Base-by-base conservation (phyloP, 179 eudicot species). In the Beta corolliflora region DNA sequence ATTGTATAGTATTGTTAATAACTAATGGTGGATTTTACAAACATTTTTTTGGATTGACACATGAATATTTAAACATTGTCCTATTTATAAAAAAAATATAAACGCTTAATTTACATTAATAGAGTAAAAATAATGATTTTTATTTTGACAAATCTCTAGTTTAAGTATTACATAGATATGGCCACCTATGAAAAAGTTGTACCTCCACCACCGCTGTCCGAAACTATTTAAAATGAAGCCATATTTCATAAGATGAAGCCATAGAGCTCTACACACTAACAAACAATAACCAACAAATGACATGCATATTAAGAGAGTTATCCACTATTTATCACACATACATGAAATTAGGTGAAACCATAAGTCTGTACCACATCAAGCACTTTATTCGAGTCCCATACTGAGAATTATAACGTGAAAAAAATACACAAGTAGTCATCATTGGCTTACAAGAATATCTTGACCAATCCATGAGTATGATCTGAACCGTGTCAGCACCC, bases 381-480 rank as follows among this genome's bases (percentile, higher is more conserved):
- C 73, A 69, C 11, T 65, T 65, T 10, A 25, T 48, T 50, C 44
- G 2, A 6, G 36, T 53, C 54, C 45, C 45, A 29, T 8, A 15
- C 59, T 3, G n/a, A 12, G 13, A 31, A 46, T 6, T 25, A 5
- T 16, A 45, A 50, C 41, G 21, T 19, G 52, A 68, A 70, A 68
- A 13, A 60, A 50, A 55, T 31, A 9, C 46, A 52, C 14, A 63
- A 53, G 18, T 18, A 71, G 19, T 54, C 41, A 53, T 66, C 29
- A 64, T 65, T 53, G 41, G 63, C 98, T 96, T 84, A 96, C 99
- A 74, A 96, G 93, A 81, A 93, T 77, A 87, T 96, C 99, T 89
- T 96, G 99, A 46, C 99, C 99, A 80, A 93, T 80, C 99, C 99
- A 96, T 71, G 98, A 86, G 84, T 91, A 93, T 9, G 97, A 90